These are phyloP conservation scores for Lycium ferocissimum DNA, from an alignment of 257 asterid genomes.

Conservation along the genomic window DNA sequence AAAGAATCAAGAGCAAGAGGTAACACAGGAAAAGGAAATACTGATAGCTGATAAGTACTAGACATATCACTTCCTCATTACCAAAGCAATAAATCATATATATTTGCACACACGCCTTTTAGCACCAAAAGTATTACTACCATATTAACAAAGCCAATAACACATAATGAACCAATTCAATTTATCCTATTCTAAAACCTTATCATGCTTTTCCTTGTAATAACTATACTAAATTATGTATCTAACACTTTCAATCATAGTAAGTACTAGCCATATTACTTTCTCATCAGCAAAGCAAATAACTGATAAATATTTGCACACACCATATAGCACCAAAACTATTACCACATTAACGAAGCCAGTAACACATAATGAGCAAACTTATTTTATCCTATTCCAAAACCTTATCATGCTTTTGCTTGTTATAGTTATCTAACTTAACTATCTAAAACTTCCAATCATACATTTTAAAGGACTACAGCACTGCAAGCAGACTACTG, in stretches of 20 bases:
- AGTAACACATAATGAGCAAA: background rate
- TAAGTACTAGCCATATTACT: background rate
- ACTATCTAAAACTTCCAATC: constrained; percentile 1
- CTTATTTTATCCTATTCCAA: background rate
- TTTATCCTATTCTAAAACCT: background rate
- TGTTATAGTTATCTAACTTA: background rate
- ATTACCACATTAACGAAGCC: background rate
- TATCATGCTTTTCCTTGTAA: constrained; percentile 6
- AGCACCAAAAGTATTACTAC: background rate
- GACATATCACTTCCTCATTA: background rate
- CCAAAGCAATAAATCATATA: background rate
- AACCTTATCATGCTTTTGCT: background rate
- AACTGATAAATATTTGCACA: background rate
- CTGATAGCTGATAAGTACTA: constrained; percentile 1
- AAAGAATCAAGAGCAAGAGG: background rate
- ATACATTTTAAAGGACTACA: constrained; percentile 14
- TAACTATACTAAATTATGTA: background rate
- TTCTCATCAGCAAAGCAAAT: background rate
- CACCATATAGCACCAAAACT: background rate
- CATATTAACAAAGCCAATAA: background rate
- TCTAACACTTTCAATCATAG: constrained; percentile 7
- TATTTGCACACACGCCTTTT: background rate
- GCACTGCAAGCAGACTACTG: no score
- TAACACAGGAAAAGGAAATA: background rate
- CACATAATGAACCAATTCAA: background rate